Percentiles rank a stretch among this genome's conserved stretches.
phyloP scores from a whole-genome alignment of 2,329 filamentous ascomycete genomes.

The Fusarium poae region DNA sequence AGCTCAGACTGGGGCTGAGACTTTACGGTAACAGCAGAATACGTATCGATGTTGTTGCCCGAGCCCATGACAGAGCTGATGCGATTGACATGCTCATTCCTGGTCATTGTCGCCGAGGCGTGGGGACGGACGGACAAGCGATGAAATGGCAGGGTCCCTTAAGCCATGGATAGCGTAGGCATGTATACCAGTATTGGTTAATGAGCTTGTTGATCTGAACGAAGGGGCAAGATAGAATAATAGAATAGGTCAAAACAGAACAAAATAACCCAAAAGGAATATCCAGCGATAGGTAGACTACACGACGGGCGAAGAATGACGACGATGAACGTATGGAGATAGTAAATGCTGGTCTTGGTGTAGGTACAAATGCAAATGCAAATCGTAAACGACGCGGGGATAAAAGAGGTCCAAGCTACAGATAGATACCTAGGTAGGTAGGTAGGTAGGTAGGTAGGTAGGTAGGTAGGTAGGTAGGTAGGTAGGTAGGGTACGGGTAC shows the following conservation, averaged over 20 bases:
- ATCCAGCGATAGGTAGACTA: background rate
- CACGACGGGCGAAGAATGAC: background rate
- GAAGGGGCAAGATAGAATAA: background rate
- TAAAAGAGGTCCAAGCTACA: constrained; percentile 30
- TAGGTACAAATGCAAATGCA: constrained; percentile 7
- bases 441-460: too few relatives aligned
- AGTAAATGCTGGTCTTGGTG: background rate
- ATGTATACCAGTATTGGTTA: background rate
- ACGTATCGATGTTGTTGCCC: constrained; percentile 57
- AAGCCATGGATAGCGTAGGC: constrained; percentile 46
- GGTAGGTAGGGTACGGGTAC: background rate
- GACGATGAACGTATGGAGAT: background rate
- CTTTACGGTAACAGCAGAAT: constrained; percentile 74
- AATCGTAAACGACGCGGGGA: constrained; percentile 31
- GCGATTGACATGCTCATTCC: constrained; percentile 72
- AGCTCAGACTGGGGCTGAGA: background rate
- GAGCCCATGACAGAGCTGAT: constrained; percentile 61
- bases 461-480: too few relatives aligned
- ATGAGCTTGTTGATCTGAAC: background rate
- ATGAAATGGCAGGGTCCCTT: constrained; percentile 48
- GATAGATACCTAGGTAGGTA: background rate
- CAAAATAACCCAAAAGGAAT: background rate
- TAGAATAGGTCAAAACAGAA: background rate
- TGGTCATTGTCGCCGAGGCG: constrained; percentile 71
- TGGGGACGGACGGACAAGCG: constrained; percentile 45